A percentile compares a stretch with the other conserved stretches of the same genome.
Conservation (phyloP, 331 rosid species). For the Cydonia oblonga region DNA sequence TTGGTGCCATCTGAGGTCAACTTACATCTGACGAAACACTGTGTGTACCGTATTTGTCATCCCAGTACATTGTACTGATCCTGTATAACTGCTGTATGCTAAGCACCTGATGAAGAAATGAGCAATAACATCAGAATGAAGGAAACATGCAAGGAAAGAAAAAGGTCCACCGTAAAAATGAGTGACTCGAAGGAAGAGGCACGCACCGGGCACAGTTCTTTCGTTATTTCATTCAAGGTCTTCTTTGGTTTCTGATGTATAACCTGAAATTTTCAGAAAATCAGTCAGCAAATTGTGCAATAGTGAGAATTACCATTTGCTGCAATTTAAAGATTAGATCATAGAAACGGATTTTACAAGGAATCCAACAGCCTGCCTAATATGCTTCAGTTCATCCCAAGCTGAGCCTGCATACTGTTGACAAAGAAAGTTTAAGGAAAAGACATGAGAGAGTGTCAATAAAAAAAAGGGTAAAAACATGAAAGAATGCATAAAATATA, state of each 20-base stretch:
- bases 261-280: constrained; percentile 43
- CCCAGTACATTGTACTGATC: constrained; percentile 99
- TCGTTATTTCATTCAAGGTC: constrained; percentile 81
- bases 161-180: neutral
- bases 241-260: constrained; percentile 96
- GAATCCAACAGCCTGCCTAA: constrained; percentile 97
- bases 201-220: constrained; percentile 93
- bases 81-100: constrained; percentile 94
- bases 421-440: constrained; percentile 13
- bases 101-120: constrained; percentile 48
- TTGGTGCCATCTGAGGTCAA: neutral
- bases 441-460: neutral
- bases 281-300: constrained; percentile 1
- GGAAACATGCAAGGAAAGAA: neutral
- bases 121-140: neutral
- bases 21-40: constrained; percentile 92
- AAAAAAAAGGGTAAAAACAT: neutral
- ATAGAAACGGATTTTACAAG: constrained; percentile 32
- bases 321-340: neutral
- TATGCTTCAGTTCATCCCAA: constrained; percentile 93
- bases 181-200: constrained; percentile 6
- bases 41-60: constrained; percentile 96
- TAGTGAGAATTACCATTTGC: neutral
- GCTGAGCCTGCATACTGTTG: constrained; percentile 85
- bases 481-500: constrained; percentile 2